A percentile compares a stretch with the other conserved stretches of the same genome.
Evolutionary conservation across 306 rosid genomes (phyloP).

Genomic region (Vigna nakashimae): DNA sequence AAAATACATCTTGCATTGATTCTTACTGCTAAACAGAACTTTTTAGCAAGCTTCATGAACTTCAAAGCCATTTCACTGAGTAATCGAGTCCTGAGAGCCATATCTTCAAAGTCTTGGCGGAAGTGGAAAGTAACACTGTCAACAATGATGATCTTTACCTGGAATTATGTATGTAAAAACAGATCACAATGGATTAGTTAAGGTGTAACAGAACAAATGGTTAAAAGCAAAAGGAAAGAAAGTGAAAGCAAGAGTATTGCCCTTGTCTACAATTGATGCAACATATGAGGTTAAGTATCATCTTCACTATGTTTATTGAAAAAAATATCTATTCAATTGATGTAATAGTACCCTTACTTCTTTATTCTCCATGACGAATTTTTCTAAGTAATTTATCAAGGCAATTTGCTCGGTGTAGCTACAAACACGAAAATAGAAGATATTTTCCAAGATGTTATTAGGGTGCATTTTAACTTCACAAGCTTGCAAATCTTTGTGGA

Average conservation of each 20-base stretch:
- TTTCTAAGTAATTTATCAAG: conserved; percentile 80
- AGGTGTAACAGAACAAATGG: conserved; percentile 19
- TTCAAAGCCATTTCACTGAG: conserved; percentile 89
- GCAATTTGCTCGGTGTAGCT: conserved; percentile 94
- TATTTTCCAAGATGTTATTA: conserved; percentile 72
- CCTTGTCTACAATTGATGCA: background rate
- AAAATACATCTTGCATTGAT: conserved; percentile 24
- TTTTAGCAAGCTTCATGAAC: conserved; percentile 84
- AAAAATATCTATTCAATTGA: conserved; percentile 11
- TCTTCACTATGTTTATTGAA: conserved; percentile 6
- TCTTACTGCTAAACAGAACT: conserved; percentile 76
- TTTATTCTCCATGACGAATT: conserved; percentile 80
- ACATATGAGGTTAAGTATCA: conserved; percentile 9
- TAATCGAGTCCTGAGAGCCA: conserved; percentile 87
- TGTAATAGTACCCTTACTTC: conserved; percentile 65
- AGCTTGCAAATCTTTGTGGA: conserved; percentile 59
- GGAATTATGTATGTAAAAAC: conserved; percentile 18
- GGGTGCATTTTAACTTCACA: conserved; percentile 62
- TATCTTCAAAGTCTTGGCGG: conserved; percentile 91
- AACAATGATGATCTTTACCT: conserved; percentile 85
- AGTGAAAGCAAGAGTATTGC: conserved; percentile 26
- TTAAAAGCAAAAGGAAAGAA: conserved; percentile 15
- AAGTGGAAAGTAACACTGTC: conserved; percentile 97
- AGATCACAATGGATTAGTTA: conserved; percentile 16
- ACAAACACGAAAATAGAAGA: conserved; percentile 85